Evolutionary conservation across 2,329 filamentous ascomycete species (phyloP), one percentile per base, ranked within the genome.

Genomic region (Neofusicoccum sp.): DNA sequence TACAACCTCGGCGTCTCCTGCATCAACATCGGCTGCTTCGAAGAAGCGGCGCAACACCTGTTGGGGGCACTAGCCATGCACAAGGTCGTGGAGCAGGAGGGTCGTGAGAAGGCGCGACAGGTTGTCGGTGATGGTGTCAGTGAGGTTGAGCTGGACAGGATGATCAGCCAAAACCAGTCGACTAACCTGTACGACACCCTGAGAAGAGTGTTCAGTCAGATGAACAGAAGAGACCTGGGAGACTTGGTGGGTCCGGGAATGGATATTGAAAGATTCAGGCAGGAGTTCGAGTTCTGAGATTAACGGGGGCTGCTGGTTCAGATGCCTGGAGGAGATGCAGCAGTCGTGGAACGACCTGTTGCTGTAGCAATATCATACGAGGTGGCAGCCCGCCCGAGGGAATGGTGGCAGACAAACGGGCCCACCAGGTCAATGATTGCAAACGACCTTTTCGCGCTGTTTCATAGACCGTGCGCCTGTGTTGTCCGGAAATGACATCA

Each of bases 1-100:
- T 99, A 99, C 81, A 99, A 99, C 78, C 86, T 99, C 1, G 95
- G 95, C 49, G 95, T 98, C 8, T 92, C 88, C 64, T 98, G 95
- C 77, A 98, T 99, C 77, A 98, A 98, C 78, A 96, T 98, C 69
- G 93, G 93, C 61, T 97, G 94, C 78, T 93, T 93, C 75, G 89
- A 91, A 14, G 92, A 98, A 79, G 95, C 95, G 0, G 95, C 95
- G 2, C 90, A 92, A 65, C 95, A 99, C 78, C 85, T 99, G 63
- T 85, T 99, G 12, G 92, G 93, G 3, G 94, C 95, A 0, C 83
- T 99, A 56, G 89, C 90, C 61, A 97, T 99, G 93, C 95, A 99
- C 82, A 93, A 95, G 76, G 88, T 93, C 6, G 92, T 96, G 12
- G 93, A 97, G 79, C 87, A 87, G 71, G 91, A 93, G 73, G 93